Conservation (phyloP, 2,329 filamentous ascomycete species). For the Fusarium floridanum region DNA sequence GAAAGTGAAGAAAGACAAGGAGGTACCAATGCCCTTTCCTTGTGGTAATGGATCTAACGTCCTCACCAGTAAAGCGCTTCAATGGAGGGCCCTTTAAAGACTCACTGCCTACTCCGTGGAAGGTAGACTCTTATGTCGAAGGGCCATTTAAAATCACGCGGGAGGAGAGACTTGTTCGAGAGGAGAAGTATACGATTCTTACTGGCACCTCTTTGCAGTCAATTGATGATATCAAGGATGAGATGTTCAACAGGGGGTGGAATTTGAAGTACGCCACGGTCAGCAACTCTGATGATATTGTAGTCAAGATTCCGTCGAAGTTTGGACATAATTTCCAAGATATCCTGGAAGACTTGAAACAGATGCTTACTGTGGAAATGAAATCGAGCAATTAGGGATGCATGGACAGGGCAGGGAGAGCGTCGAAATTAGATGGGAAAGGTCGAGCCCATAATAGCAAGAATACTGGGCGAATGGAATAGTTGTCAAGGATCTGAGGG, state of each 20-base stretch:
- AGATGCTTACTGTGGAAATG: neutral
- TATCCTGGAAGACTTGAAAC: neutral
- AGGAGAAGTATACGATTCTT: neutral
- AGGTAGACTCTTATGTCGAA: neutral
- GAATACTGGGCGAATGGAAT: neutral
- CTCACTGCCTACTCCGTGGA: neutral
- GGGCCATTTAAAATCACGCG: neutral
- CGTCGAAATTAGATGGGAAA: no score
- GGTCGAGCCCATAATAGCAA: neutral
- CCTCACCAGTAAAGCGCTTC: neutral
- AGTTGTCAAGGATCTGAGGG: conserved; percentile 85
- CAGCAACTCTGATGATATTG: neutral
- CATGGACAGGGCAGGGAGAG: neutral
- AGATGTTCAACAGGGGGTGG: neutral
- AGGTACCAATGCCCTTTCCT: neutral
- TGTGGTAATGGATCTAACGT: neutral
- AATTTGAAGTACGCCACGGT: neutral
- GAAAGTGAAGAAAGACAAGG: neutral
- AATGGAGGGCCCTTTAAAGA: neutral
- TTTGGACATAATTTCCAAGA: neutral
- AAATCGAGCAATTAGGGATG: neutral
- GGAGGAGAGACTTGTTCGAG: neutral
- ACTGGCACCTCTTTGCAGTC: neutral
- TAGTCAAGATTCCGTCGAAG: neutral
- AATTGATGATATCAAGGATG: neutral